phyloP scores from a whole-genome alignment of 805 yeast genomes.

The Suhomyces prunicola region DNA sequence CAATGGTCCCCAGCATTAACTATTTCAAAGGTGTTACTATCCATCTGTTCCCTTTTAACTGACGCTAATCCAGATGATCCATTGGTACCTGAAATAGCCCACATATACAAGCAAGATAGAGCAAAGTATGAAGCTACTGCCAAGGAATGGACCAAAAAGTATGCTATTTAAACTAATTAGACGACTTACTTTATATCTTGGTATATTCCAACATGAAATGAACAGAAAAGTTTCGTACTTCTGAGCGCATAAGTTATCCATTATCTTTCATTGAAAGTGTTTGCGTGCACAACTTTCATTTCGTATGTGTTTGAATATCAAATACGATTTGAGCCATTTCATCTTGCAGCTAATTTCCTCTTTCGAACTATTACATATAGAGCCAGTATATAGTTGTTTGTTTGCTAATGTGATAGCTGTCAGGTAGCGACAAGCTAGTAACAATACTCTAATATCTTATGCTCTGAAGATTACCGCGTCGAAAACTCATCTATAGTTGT shows the following conservation, averaged over 20 bases:
- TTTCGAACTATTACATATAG: background rate
- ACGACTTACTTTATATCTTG: background rate
- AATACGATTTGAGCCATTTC: background rate
- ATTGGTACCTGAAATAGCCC: constrained; percentile 96
- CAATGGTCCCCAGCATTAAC: constrained; percentile 99
- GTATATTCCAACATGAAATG: background rate
- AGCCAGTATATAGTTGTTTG: background rate
- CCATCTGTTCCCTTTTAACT: constrained; percentile 92
- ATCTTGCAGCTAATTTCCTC: background rate
- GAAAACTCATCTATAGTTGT: background rate
- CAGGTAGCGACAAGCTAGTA: background rate
- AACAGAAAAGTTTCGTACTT: background rate
- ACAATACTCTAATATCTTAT: background rate
- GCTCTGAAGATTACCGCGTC: background rate
- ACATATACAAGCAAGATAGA: constrained; percentile 90
- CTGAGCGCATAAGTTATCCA: background rate
- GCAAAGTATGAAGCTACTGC: constrained; percentile 95
- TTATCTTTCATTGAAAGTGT: background rate
- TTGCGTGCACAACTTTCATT: background rate
- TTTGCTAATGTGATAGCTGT: background rate
- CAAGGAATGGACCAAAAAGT: constrained; percentile 97
- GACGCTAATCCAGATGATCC: constrained; percentile 99
- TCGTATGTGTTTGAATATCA: background rate
- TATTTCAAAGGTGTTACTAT: constrained; percentile 88
- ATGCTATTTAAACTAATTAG: constrained; percentile 62